Evolutionary conservation across 192 early-diverging fungal species (phyloP), one percentile per base, ranked within the genome.

Genomic region (Umbelopsis ramanniana): DNA sequence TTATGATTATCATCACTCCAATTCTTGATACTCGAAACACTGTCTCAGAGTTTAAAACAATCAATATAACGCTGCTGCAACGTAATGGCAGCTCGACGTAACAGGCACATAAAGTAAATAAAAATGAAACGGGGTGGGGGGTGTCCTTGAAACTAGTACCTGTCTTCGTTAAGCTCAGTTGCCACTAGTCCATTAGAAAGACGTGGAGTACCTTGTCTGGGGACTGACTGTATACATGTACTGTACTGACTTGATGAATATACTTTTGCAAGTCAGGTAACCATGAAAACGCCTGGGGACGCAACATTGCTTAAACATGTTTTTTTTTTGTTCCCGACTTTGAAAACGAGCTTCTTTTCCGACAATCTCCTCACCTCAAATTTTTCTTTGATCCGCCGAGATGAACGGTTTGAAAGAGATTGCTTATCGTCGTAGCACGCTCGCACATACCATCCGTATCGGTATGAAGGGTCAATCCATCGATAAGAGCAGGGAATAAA

Each of bases 171-270:
- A 50, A 17, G 48, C 48, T 50, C n/a, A 50, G 48, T 50, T 50
- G 1, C 29, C 48, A 21, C 11, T 50, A 50, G 48, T 50, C 7
- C 5, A 50, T 50, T 50, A 6, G 48, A 7, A 43, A 43, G 40
- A 19, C 48, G 48, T 50, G 48, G 48, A 50, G 48, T 50, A 50
- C n/a, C 48, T 43, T 50, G 48, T 50, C 48, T 50, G 48, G 48
- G 48, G 48, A 50, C 48, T 46, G 46, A 5, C 46, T 50, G 48
- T 50, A 50, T 50, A 50, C n/a, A 4, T 17, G 48, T 50, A 50
- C n/a, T 50, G n/a, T 50, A 50, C 48, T 17, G 40, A 43, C 40
- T 43, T 43, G 11, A 7, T 1, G 40, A 43, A 43, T 43, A 6
- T 50, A 50, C 48, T 15, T 21, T 17, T 10, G 46, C 46, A n/a